Percentiles rank a stretch among this genome's conserved stretches.
Conservation (phyloP, 768 basidiomycete genomes). For the Hericium alpestre region DNA sequence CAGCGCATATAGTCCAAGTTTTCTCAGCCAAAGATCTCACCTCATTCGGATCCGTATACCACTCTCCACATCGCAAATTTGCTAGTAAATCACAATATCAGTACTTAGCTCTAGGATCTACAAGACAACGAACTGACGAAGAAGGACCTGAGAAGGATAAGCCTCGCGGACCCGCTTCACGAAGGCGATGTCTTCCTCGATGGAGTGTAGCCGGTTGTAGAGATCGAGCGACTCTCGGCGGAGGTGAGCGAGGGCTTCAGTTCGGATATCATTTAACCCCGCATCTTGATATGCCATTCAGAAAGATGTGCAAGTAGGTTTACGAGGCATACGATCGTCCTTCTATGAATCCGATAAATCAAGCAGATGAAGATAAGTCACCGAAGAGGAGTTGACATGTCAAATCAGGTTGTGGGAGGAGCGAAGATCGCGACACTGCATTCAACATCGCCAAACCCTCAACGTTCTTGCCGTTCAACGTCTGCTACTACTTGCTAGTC, state of each 20-base stretch:
- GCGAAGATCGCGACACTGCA: too few species aligned
- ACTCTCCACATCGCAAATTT: conserved; percentile 88
- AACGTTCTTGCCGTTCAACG: too few species aligned
- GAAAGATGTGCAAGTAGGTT: too few species aligned
- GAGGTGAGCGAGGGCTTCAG: conserved; percentile 27
- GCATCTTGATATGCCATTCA: too few species aligned
- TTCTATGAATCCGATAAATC: too few species aligned
- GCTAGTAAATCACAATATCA: conserved; percentile 33
- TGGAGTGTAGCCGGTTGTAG: conserved; percentile 82
- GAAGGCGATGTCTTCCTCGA: conserved; percentile 66
- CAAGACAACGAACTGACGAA: conserved; percentile 34
- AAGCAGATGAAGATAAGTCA: too few species aligned
- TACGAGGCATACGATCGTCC: too few species aligned
- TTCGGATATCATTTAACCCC: background rate
- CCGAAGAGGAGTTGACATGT: too few species aligned
- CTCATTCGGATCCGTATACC: conserved; percentile 74
- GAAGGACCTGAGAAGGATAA: conserved; percentile 41
- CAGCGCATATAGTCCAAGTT: conserved; percentile 3
- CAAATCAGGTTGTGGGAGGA: too few species aligned
- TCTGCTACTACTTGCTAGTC: too few species aligned
- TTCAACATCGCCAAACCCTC: too few species aligned
- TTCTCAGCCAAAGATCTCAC: conserved; percentile 25
- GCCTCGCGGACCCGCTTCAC: conserved; percentile 41
- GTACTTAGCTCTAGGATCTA: background rate
- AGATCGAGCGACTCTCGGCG: conserved; percentile 66